Base-by-base conservation (phyloP, 1,284 basidiomycete species). In the Thecaphora thlaspeos region DNA sequence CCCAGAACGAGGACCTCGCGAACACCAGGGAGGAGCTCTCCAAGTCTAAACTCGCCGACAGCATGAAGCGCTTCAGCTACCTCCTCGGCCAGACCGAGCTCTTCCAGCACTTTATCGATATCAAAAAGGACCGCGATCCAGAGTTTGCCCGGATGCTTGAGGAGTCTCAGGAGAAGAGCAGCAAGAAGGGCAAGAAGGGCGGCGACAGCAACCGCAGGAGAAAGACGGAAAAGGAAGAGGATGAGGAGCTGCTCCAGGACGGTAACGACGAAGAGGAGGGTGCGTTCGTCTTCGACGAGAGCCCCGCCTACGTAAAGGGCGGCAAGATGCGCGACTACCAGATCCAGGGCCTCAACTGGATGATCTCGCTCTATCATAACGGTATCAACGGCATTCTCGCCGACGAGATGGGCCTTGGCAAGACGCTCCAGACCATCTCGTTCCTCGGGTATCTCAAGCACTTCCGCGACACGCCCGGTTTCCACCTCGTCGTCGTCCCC, bases 381-480 rank as follows among this genome's bases (percentile, higher is more conserved):
- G 76, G 73, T 39, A 78, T 76, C 71, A 72, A 55, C 38, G 55
- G 57, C 42, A 53, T 51, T 4, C 75, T 78, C 10, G 76, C 76
- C 12, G 76, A 78, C 48, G 76, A 78, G 48, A 78, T 93, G 91
- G 94, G 94, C 80, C 86, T 98, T 30, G 94, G 95, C 34, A 98
- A 98, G 83, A 98, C 94, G 0, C 82, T 97, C 0, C 94, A 99
- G 81, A 98, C 93, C 0, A 95, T 98, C 70, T 89, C 94, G 0
- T 99, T 98, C 84, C 85, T 99, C 24, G 86, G 91, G 0, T 98
- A 95, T 79, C 87, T 98, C 61, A 90, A 89, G 73, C 88, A 92
- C 78, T 87, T 91, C 79, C 84, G 84, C 32, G 83, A 85, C 61
- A 88, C 85, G 48, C 68, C 80, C 17, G 92, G 94, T 1, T 91